These are phyloP conservation scores for Asterochloris sp. DNA, from an alignment of 139 green algal species.

Conservation along the genomic window DNA sequence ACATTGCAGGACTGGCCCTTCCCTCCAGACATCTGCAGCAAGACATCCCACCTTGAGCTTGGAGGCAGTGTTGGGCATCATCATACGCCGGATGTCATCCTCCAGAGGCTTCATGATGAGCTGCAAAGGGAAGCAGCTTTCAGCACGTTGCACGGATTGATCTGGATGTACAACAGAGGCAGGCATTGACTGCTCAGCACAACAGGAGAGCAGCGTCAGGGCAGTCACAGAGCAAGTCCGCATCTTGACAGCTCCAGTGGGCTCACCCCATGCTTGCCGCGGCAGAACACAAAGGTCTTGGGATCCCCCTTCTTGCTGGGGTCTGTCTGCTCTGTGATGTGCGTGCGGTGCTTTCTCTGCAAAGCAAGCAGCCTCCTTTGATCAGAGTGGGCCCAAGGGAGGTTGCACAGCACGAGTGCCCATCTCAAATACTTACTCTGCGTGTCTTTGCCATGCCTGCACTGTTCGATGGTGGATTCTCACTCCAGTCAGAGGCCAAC, in stretches of 20 bases:
- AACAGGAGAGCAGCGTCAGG: too few species aligned
- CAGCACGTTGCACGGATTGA: too few species aligned
- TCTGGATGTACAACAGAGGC: not conserved
- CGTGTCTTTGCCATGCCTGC: slow-evolving; percentile 36
- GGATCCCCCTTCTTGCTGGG: slow-evolving; percentile 63
- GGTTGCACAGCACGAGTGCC: not conserved
- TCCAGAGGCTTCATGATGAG: slow-evolving; percentile 74
- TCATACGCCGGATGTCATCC: slow-evolving; percentile 85
- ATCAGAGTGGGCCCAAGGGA: too few species aligned
- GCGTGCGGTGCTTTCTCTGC: slow-evolving; percentile 87
- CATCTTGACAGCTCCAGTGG: not conserved
- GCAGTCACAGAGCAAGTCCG: not conserved
- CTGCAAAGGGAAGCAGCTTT: slow-evolving; percentile 33
- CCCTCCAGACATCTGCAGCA: not conserved
- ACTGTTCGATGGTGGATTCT: too few species aligned
- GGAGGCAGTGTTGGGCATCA: slow-evolving; percentile 89
- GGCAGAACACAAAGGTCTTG: slow-evolving; percentile 83
- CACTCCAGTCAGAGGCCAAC: too few species aligned
- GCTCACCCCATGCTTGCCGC: slow-evolving; percentile 60
- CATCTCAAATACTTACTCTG: slow-evolving; percentile 19
- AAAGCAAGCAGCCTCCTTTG: not conserved
- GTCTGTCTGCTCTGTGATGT: slow-evolving; percentile 46
- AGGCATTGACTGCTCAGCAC: not conserved
- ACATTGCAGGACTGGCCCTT: too few species aligned
- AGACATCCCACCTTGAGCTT: slow-evolving; percentile 65